Base-by-base conservation (phyloP, 1,284 basidiomycete species). In the Cutaneotrichosporon cutaneum region DNA sequence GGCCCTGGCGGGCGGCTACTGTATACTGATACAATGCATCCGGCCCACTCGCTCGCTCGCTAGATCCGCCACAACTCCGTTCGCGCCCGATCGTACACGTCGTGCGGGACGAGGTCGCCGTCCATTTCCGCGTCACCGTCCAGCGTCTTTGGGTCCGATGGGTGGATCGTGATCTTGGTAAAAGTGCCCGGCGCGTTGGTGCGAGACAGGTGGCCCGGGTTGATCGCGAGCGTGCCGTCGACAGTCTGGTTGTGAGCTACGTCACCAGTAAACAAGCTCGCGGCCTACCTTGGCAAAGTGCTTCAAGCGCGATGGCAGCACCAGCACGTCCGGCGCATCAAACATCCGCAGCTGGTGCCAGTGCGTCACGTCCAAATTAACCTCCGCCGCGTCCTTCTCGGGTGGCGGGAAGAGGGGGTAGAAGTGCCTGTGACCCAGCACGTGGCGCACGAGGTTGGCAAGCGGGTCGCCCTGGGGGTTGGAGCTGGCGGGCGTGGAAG, bases 371-470 rank as follows among this genome's bases (percentile, higher is more conserved):
- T 95, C 92, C 30, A 97, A 83, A 71, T 94, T 94, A 58, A 96
- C 86, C 71, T 93, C 91, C 36, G 84, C 82, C 0, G 87, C 82
- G 18, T 90, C 78, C 3, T 88, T 86, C 16, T 84, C 76, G 0
- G 95, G 92, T 0, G 88, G 85, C 3, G 95, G 95, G 75, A 95
- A 98, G 50, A 98, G 78, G 0, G 96, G 96, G 77, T 99, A 99
- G 81, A 97, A 96, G 72, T 89, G 94, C 71, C 92, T 83, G 73
- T 99, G 95, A 57, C 90, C 85, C 9, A 98, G 80, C 7, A 99
- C 71, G 70, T 94, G 89, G 21, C 93, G 84, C 64, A 89, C 88
- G 5, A 89, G 78, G 69, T 88, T 87, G 8, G 87, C 85, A 86
- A 97, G 92, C 3, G 84, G 74, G 74, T 97, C 94, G 7, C 82